These are phyloP conservation scores for Elaeagnus macrophylla DNA, from an alignment of 306 rosid genomes.

Conservation along the genomic window DNA sequence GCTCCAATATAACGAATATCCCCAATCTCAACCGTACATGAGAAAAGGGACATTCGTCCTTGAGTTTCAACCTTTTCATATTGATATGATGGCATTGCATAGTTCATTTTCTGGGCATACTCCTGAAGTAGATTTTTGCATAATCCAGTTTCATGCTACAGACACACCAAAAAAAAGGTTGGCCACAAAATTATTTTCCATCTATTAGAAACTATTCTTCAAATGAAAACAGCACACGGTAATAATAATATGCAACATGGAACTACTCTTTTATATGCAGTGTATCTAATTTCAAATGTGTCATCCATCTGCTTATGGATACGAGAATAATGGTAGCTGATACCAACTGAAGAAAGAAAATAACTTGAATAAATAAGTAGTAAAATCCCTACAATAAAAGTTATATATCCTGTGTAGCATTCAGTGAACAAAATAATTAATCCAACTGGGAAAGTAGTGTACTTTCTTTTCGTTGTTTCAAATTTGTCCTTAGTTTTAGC, in stretches of 20 bases:
- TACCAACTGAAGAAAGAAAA: background rate
- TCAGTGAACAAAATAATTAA: background rate
- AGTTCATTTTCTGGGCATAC: conserved; percentile 96
- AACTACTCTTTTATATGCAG: background rate
- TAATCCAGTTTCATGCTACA: conserved; percentile 87
- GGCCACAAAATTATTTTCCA: conserved; percentile 1
- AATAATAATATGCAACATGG: background rate
- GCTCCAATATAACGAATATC: conserved; percentile 83
- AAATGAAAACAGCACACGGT: background rate
- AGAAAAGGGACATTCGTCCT: conserved; percentile 36
- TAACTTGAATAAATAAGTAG: background rate
- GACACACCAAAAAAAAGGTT: conserved; percentile 21
- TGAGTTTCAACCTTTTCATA: conserved; percentile 57
- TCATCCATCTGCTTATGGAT: background rate
- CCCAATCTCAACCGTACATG: conserved; percentile 81
- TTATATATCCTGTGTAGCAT: background rate
- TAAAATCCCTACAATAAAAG: background rate
- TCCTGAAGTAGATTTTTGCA: conserved; percentile 99
- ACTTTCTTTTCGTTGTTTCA: too few species aligned
- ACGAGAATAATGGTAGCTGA: background rate
- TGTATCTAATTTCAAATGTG: background rate
- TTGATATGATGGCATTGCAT: conserved; percentile 70
- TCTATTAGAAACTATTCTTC: background rate
- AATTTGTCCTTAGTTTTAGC: too few species aligned
- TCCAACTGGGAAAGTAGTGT: background rate